Evolutionary conservation across 257 asterid genomes (phyloP), one percentile per base, ranked within the genome.

Genomic region (Scutellaria galericulata): DNA sequence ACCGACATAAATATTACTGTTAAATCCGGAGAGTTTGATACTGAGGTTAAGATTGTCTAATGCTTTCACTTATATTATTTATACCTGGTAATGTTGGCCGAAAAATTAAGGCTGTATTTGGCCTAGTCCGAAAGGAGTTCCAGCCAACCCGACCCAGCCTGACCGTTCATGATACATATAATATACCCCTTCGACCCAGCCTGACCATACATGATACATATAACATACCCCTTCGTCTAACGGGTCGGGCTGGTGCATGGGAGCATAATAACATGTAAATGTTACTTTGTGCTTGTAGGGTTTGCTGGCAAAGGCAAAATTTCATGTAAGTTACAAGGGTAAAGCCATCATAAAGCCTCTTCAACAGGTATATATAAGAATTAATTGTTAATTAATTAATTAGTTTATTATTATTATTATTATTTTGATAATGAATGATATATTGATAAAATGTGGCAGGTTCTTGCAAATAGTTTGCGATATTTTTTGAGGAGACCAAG

Each of bases 11-110:
- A 90, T 75, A 62, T 95, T 70, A 58, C 88, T 31, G 96, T 95
- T 60, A 84, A 87, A 78, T 92, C 98, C 1, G 99, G 98, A 67
- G 99, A 92, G 74, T 95, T 92, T 40, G 98, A 92, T 55, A 95
- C 98, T 1, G 97, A 89, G 98, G 99, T 91, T 81, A 57, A 57
- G 18, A 7, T 15, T 40, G 40, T 9, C 8, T 8, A 31, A 31
- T 24, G 37, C 5, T 1, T 31, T 31, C 37, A 31, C 5, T 31
- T 24, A 0, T 18, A 1, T 24, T 24, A 24, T 24, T 24, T 24
- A 24, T 24, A 24, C 27, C 27, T 24, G 27, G 27, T 24, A 24
- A 24, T 2, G 27, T 2, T 24, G 27, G 2, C 1, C 27, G 2
- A 24, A 31, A 31, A 31, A 31, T 1, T 4, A 31, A 31, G 37